These are phyloP conservation scores for Achaetomium macrosporum DNA, from an alignment of 2,329 filamentous ascomycete species.

Conservation along the genomic window DNA sequence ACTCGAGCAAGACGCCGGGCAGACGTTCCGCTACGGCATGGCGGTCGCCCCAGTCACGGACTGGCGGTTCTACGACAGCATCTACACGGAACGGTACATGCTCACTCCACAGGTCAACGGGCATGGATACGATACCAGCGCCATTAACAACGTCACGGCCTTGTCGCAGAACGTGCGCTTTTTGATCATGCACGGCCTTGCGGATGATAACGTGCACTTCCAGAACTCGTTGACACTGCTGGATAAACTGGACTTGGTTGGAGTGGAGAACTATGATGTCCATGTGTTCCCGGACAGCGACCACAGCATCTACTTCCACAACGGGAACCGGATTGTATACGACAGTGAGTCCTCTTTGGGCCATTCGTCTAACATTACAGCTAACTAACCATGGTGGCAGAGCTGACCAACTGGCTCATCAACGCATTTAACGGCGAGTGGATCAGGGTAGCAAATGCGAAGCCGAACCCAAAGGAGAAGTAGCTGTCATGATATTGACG, in stretches of 20 bases:
- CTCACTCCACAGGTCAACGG: slow-evolving; percentile 80
- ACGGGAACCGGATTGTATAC: slow-evolving; percentile 85
- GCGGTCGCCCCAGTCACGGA: slow-evolving; percentile 98
- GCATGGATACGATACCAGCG: slow-evolving; percentile 68
- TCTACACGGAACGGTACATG: slow-evolving; percentile 98
- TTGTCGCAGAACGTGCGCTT: slow-evolving; percentile 76
- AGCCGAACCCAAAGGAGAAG: slow-evolving; percentile 33
- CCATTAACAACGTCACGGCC: slow-evolving; percentile 67
- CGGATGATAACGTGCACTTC: slow-evolving; percentile 95
- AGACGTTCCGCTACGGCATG: slow-evolving; percentile 95
- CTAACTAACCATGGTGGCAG: slow-evolving; percentile 36
- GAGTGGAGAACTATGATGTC: slow-evolving; percentile 89
- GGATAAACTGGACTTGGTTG: slow-evolving; percentile 75
- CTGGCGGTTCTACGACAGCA: slow-evolving; percentile 90
- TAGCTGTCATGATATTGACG: not conserved
- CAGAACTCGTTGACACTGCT: slow-evolving; percentile 87
- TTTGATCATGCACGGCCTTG: slow-evolving; percentile 91
- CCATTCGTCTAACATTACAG: not conserved
- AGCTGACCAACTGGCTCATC: slow-evolving; percentile 82
- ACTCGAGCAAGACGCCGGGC: slow-evolving; percentile 80
- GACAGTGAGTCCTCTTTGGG: slow-evolving; percentile 61
- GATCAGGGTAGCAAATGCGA: slow-evolving; percentile 54
- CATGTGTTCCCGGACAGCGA: slow-evolving; percentile 96
- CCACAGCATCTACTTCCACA: slow-evolving; percentile 92
- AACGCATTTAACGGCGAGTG: slow-evolving; percentile 98